Base-by-base conservation (phyloP, 805 yeast species). In the Candida glaebosa region DNA sequence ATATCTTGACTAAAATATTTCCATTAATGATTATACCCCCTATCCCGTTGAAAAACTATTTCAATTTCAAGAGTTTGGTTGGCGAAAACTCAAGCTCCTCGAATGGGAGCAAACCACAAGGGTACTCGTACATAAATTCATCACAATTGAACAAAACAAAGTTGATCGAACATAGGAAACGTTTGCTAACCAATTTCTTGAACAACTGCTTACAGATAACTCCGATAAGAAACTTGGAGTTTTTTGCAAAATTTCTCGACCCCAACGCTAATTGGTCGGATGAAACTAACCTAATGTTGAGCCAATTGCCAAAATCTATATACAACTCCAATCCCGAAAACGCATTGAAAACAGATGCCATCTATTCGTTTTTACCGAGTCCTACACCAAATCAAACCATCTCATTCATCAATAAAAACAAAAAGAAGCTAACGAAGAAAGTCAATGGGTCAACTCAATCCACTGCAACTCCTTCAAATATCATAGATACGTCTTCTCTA, bases 1-100 rank as follows among this genome's bases (percentile, higher is more conserved):
- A 79, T 31, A 75, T 84, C 3, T 68, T 93, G 17, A 69, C 81
- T 3, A 80, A 83, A 50, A 64, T 87, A 30, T 84, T 84, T 48
- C 97, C 99, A 3, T 79, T 93, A 3, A 58, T 81, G 3, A 76
- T 93, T 3, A 79, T 93, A 4, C 99, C 99, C 5, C 97, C 98
- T 1, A 91, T 93, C 7, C 99, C 99, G 0, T 71, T 72, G 0
- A 70, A 70, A 44, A 68, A 69, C 46, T 69, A 68, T 49, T 49
- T 65, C 32, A 61, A 66, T 33, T 58, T 67, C 28, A 55, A 56
- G 4, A 46, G 62, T 31, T 50, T 68, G 33, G 65, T 63, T 40
- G 71, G 69, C 2, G 46, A 66, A 7, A 68, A 63, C 2, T 18
- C 26, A 53, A 53, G 5, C n/a, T 6, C 7, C 5, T 17, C 34